A percentile compares a stretch with the other conserved stretches of the same genome.
These are phyloP conservation scores for Psidium guajava DNA, from an alignment of 345 rosid genomes.

Conservation along the genomic window DNA sequence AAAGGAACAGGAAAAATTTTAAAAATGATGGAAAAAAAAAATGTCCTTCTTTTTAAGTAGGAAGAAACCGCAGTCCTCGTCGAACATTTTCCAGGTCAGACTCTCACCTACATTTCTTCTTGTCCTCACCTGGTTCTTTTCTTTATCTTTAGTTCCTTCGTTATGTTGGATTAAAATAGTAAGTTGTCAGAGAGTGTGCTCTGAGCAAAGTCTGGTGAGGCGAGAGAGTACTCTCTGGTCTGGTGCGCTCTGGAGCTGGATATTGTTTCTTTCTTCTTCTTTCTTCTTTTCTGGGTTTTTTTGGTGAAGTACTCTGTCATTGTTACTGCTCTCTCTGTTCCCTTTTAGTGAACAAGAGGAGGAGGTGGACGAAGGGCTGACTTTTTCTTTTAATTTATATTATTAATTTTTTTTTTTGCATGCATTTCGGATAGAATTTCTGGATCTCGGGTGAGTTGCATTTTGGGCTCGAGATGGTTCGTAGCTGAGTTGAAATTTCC, in stretches of 20 bases:
- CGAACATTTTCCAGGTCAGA: not conserved
- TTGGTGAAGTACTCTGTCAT: not conserved
- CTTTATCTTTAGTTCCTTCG: not conserved
- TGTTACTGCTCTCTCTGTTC: not conserved
- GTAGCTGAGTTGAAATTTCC: not conserved
- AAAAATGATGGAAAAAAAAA: not conserved
- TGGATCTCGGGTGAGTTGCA: not conserved
- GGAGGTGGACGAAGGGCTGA: not conserved
- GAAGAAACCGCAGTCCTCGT: not conserved
- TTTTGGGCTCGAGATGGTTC: not conserved
- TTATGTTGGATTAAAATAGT: not conserved
- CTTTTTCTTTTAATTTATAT: not conserved
- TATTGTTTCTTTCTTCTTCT: not conserved
- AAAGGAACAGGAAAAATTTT: not conserved
- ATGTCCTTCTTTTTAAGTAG: not conserved
- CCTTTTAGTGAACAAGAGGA: not conserved
- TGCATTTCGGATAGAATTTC: not conserved
- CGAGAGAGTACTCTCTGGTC: not conserved
- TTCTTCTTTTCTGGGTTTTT: not conserved
- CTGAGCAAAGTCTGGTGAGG: not conserved
- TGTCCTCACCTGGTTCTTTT: not conserved
- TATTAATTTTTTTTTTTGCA: not conserved
- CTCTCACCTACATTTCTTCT: not conserved
- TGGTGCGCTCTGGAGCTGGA: not conserved
- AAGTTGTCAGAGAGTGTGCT: not conserved